Evolutionary conservation across 768 basidiomycete genomes (phyloP), one percentile per base, ranked within the genome.

Genomic region (Galerina sulciceps): DNA sequence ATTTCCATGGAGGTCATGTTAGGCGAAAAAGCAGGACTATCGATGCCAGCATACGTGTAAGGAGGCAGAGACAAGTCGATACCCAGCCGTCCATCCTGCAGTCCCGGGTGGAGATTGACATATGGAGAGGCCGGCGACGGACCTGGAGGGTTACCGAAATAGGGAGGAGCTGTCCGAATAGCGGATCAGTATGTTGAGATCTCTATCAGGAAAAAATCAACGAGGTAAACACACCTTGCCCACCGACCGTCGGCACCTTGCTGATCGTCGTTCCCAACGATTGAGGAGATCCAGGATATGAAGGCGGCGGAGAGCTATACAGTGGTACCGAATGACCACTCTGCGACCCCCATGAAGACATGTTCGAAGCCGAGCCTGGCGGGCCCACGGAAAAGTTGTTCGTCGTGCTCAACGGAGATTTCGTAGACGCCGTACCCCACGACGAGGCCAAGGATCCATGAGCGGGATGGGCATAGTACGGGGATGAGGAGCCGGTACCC

Each of bases 101-200:
- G 35, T n/a, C 26, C 49, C 1, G 50, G 50, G 34, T 58, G 34
- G 10, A 58, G 20, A 6, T 22, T 15, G 40, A 53, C 20, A 8
- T n/a, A n/a, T 10, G 51, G n/a, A 14, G 51, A 38, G 14, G 38
- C 22, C 9, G 13, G 42, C 31, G 44, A 31, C 17, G 35, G 36
- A 22, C 10, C 34, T n/a, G 42, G 17, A 6, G 57, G 44, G 36
- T 46, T 20, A 31, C 49, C 57, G 14, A 51, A 45, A 44, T 52
- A 42, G 50, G 57, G 37, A 38, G 52, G 57, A 17, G 13, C 57
- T 58, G n/a, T 13, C 20, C 43, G 15, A 17, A 41, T 18, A n/a
- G n/a, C 47, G 49, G 20, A 58, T 58, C 49, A 52, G 22, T 41
- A 46, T 44, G 41, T 58, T 58, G 57, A 58, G 42, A 45, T 57